These are phyloP conservation scores for Beauveria varroae DNA, from an alignment of 2,329 filamentous ascomycete species.

Conservation along the genomic window DNA sequence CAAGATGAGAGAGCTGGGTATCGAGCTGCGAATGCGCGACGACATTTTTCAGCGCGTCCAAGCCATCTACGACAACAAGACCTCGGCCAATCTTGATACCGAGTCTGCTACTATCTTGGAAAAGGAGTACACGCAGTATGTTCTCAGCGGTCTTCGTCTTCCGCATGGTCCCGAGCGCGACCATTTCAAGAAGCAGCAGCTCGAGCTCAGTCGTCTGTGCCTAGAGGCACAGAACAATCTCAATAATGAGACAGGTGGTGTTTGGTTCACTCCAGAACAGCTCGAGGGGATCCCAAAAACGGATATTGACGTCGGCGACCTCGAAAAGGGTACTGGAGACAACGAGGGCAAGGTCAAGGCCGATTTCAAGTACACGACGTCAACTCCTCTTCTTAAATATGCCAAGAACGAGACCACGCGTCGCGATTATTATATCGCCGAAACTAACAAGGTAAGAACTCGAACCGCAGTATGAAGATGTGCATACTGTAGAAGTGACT, in stretches of 20 bases:
- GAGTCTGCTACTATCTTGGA: conserved; percentile 68
- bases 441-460: conserved; percentile 63
- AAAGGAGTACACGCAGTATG: conserved; percentile 70
- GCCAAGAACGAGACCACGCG: conserved; percentile 62
- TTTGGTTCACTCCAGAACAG: conserved; percentile 70
- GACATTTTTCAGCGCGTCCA: conserved; percentile 66
- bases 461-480: not conserved
- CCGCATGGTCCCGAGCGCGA: conserved; percentile 63
- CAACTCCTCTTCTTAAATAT: conserved; percentile 73
- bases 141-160: conserved; percentile 67
- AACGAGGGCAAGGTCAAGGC: conserved; percentile 69
- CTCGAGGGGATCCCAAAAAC: conserved; percentile 69
- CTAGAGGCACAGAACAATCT: conserved; percentile 74
- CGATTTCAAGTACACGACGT: conserved; percentile 77
- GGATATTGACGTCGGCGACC: conserved; percentile 51
- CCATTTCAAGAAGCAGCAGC: conserved; percentile 81
- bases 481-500: not conserved
- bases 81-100: conserved; percentile 50
- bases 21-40: conserved; percentile 74
- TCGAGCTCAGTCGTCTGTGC: conserved; percentile 64
- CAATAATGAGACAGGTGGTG: conserved; percentile 73
- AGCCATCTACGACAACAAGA: conserved; percentile 44
- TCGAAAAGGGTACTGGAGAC: conserved; percentile 65
- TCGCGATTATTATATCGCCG: conserved; percentile 61
- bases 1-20: conserved; percentile 67